These are phyloP conservation scores for Thinopyrum elongatum DNA, from an alignment of 176 grass and related monocot species.

Conservation along the genomic window DNA sequence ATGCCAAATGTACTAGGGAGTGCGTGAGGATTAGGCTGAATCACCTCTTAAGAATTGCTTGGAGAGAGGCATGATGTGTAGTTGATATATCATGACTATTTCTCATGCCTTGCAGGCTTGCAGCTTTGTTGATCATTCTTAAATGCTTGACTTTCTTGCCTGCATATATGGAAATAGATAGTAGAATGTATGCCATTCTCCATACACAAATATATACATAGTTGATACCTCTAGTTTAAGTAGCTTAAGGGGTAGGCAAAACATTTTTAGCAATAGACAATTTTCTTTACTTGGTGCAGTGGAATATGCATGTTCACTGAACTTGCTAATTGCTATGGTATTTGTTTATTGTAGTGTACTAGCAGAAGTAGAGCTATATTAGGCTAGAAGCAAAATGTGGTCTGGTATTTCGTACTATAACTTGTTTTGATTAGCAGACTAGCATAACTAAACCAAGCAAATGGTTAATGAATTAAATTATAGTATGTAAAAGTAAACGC, in stretches of 20 bases:
- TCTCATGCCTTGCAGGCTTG: background rate
- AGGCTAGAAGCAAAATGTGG: background rate
- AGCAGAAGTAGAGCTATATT: background rate
- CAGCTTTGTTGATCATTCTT: background rate
- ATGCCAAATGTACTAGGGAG: background rate
- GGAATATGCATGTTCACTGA: background rate
- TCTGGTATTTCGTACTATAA: background rate
- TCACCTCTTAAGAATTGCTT: background rate
- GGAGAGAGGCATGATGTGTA: background rate
- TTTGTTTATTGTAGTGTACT: slow-evolving; percentile 7
- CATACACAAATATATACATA: background rate
- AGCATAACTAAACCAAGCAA: background rate
- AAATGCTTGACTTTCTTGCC: background rate
- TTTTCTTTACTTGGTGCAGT: background rate
- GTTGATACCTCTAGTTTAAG: background rate
- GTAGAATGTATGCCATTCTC: background rate
- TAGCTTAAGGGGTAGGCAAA: background rate
- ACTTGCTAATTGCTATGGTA: slow-evolving; percentile 8
- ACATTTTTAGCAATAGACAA: background rate
- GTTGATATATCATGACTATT: background rate
- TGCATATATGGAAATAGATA: background rate
- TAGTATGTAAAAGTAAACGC: background rate
- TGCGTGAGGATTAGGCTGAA: background rate
- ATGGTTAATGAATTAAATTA: background rate
- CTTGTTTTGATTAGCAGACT: background rate